Evolutionary conservation across 495 filamentous ascomycete genomes (phyloP).

Genomic region (Niebla homalea): DNA sequence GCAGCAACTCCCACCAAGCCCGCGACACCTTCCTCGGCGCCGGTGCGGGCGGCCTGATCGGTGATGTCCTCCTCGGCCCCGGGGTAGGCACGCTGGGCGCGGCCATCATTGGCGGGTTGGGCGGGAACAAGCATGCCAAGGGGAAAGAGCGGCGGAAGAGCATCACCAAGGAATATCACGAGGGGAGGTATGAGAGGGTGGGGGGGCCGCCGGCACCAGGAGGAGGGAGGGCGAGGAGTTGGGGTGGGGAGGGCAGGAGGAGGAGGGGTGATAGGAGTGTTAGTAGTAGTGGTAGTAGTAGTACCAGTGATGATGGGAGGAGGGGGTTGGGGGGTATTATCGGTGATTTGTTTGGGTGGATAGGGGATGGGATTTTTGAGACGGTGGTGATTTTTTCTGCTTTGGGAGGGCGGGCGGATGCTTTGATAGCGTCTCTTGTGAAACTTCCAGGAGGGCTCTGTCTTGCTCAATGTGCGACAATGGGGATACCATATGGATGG

Average conservation of each 20-base stretch:
- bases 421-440: no score
- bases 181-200: background rate
- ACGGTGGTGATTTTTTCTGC: no score
- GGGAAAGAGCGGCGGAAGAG: constrained; percentile 7
- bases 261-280: background rate
- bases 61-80: constrained; percentile 14
- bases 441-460: no score
- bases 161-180: background rate
- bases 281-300: background rate
- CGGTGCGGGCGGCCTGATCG: constrained; percentile 11
- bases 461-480: no score
- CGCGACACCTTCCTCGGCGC: constrained; percentile 15
- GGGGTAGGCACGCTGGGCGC: constrained; percentile 16
- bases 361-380: no score
- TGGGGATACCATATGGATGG: no score
- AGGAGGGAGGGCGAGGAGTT: constrained; percentile 4
- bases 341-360: no score
- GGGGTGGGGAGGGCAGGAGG: constrained; percentile 5
- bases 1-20: background rate
- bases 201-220: no score
- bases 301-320: background rate
- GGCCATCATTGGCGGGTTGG: constrained; percentile 14
- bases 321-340: no score
- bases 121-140: constrained; percentile 13
- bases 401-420: no score